Evolutionary conservation across 306 rosid species (phyloP), one percentile per base, ranked within the genome.

Genomic region (Datisca glomerata): DNA sequence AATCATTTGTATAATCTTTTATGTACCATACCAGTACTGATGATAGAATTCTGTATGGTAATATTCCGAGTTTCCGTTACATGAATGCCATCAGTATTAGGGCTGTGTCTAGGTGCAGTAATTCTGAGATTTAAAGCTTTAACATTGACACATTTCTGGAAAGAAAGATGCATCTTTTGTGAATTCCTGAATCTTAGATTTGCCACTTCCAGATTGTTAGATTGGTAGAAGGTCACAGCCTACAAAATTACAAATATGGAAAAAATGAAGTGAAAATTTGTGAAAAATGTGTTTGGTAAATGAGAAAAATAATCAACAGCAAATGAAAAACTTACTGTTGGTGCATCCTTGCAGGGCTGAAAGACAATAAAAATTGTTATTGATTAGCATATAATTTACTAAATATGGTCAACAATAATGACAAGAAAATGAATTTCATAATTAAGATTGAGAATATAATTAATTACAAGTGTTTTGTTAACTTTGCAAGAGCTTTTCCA

Each of bases 11-110:
- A n/a, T n/a, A n/a, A 31, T 7, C 5, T 31, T 49, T 31, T 29
- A 14, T 41, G 7, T 18, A 41, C 34, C 22, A 0, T 55, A 87
- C 97, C 97, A 18, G 95, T 89, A 2, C 54, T 49, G 27, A 89
- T 83, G 17, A 45, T 31, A 59, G 63, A 52, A 12, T 78, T 63
- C 16, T 24, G 47, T 7, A 89, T 67, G 20, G 15, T 0, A 46
- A 89, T 65, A 37, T 72, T 51, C 19, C 61, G 55, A 17, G 95
- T 65, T 2, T 0, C 71, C 1, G 95, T 63, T 37, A 89, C 55
- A 25, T 89, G 95, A 63, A 89, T 77, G 56, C 97, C 97, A 57
- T 89, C 97, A 11, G 97, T 89, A 54, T 89, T 89, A 10, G 95
- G 95, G 38, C 95, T 89, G 33, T 79, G 1, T 20, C 31, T 72